Evolutionary conservation across 768 basidiomycete species (phyloP), one percentile per base, ranked within the genome.

Genomic region (Dioszegia aurantiaca): DNA sequence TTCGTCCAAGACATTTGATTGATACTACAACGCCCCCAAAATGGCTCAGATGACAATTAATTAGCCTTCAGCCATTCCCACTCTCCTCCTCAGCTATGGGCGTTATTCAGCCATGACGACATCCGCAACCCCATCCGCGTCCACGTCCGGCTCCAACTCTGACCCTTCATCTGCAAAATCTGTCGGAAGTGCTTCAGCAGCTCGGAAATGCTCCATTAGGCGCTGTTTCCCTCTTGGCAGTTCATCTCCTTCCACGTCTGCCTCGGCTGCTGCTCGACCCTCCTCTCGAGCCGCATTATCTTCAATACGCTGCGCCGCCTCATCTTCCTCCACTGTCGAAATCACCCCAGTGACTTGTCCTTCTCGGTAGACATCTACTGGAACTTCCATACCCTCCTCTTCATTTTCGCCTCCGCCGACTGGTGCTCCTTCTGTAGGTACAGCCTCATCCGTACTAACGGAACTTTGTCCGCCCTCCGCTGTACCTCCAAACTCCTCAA

Each of bases 311-410:
- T 55, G 57, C 24, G 54, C 60, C 24, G 51, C 60, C 26, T 55
- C 59, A 27, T 45, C 43, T 44, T 67, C 65, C 47, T 39, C 62
- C 17, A 9, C 31, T 8, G 49, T 51, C 1, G 58, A 57, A 1
- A 64, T 43, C 26, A 64, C 58, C 23, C 44, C 56, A 17, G 40
- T 45, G 12, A 64, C 60, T 16, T 57, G 4, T 26, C 66, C 66
- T 37, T 68, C 58, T 47, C 63, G 41, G 24, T 68, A 68, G 30
- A 68, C 66, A 41, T 62, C 60, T 4, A 68, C 36, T 6, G 56
- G 42, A 23, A 58, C 56, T 8, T 30, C 59, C 33, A 36, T n/a
- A n/a, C n/a, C n/a, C n/a, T n/a, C n/a, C n/a, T 27, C 27, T 40
- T 49, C 11, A 31, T 40, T 21, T 49, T 47, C 21, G 28, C 26